Conservation (phyloP, 352 stramenopile species). For the Phytopythium ostracodes region DNA sequence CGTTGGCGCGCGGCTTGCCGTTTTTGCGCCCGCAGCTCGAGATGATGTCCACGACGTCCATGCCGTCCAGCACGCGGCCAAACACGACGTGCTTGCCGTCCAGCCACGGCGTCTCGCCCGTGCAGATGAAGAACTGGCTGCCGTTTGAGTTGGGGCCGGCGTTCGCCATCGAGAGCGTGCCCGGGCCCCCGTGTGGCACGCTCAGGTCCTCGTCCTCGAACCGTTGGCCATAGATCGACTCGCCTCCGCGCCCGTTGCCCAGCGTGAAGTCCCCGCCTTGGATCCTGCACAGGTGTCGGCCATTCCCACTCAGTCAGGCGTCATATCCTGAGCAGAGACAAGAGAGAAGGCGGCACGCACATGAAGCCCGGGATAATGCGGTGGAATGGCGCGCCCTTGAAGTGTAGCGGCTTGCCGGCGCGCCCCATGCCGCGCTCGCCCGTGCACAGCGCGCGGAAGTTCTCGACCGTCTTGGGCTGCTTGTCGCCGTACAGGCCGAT, state of each 20-base stretch:
- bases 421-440: slow-evolving; percentile 68
- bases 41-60: slow-evolving; percentile 91
- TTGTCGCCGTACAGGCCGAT: slow-evolving; percentile 75
- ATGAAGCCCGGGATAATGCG: slow-evolving; percentile 96
- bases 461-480: slow-evolving; percentile 75
- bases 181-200: slow-evolving; percentile 62
- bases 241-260: slow-evolving; percentile 90
- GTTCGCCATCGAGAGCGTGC: slow-evolving; percentile 89
- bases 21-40: slow-evolving; percentile 74
- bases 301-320: neutral
- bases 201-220: slow-evolving; percentile 90
- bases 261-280: slow-evolving; percentile 95
- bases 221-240: slow-evolving; percentile 94
- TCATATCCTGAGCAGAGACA: slow-evolving; percentile 1
- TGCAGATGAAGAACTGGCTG: slow-evolving; percentile 97
- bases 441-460: slow-evolving; percentile 78
- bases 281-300: slow-evolving; percentile 38
- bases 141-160: slow-evolving; percentile 89
- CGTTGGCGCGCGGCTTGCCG: slow-evolving; percentile 79
- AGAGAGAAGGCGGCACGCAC: slow-evolving; percentile 25
- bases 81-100: slow-evolving; percentile 97
- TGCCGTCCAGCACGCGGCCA: slow-evolving; percentile 86
- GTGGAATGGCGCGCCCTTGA: slow-evolving; percentile 94
- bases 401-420: slow-evolving; percentile 94
- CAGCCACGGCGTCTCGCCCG: slow-evolving; percentile 93